A percentile compares a stretch with the other conserved stretches of the same genome.
Evolutionary conservation across 768 basidiomycete species (phyloP).

Genomic region (Pisolithus microcarpus): DNA sequence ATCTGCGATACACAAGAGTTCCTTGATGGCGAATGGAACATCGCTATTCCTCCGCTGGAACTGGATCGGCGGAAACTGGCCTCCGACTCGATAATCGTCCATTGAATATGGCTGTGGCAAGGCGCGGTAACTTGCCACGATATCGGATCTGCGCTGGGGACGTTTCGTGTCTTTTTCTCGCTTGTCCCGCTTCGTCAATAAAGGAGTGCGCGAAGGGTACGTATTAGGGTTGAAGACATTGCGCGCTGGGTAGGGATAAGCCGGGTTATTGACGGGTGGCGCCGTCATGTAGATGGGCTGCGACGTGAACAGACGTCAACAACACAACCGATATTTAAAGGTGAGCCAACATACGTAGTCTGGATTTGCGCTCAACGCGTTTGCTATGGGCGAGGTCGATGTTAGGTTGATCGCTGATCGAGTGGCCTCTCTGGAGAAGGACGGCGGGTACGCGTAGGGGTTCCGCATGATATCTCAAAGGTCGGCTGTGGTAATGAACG

Average conservation of each 20-base stretch:
- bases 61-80: constrained; percentile 21
- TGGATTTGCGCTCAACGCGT: constrained; percentile 15
- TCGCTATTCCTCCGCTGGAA: constrained; percentile 23
- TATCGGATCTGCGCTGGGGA: not conserved
- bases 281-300: constrained; percentile 12
- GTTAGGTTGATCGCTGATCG: constrained; percentile 5
- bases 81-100: constrained; percentile 8
- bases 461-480: constrained; percentile 13
- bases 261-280: constrained; percentile 13
- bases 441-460: constrained; percentile 11
- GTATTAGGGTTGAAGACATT: constrained; percentile 22
- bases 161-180: constrained; percentile 1
- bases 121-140: constrained; percentile 5
- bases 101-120: constrained; percentile 18
- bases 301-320: constrained; percentile 6
- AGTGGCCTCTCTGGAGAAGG: constrained; percentile 17
- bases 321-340: not conserved
- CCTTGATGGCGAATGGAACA: constrained; percentile 22
- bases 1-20: constrained; percentile 15
- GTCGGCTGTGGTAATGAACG: not conserved
- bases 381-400: constrained; percentile 19
- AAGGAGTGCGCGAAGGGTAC: constrained; percentile 7
- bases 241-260: constrained; percentile 25
- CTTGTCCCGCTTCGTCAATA: constrained; percentile 4
- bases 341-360: constrained; percentile 5